Base-by-base conservation (phyloP, 768 basidiomycete species). In the Tephrocybe sp. region DNA sequence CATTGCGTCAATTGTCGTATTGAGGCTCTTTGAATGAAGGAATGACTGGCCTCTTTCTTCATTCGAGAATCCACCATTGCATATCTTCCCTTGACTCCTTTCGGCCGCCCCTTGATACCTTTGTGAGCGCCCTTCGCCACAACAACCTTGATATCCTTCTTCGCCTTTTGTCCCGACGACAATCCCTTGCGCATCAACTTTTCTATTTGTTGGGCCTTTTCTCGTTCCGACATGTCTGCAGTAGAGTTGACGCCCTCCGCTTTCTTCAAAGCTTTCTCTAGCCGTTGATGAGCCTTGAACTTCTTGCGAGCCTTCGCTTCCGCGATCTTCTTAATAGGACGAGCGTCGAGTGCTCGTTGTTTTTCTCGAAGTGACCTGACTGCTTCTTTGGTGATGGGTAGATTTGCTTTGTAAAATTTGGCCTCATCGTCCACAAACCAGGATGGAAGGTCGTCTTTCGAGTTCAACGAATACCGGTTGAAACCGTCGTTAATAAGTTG, bases 381-480 rank as follows among this genome's bases (percentile, higher is more conserved):
- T 9, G 97, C 97, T 66, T 98, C 97, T 68, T 96, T 98, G 0
- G 95, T 98, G 49, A 98, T 78, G n/a, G 97, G 97, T 40, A 98
- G 76, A 66, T 98, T 98, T 45, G 90, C 72, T 66, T 93, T 95
- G 79, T 96, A 97, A 65, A 88, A 79, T 61, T 93, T 93, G 12
- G 84, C 71, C 70, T 99, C 97, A 58, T 99, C 97, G 58, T 99
- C 97, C 28, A 98, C 75, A 78, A 99, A 98, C 97, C 97, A 99
- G 0, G 85, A 70, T 4, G 97, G 97, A 10, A 98, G 81, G 14
- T 78, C 92, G 44, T 98, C 97, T 69, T 93, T 96, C 50, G 89
- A 81, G 59, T 93, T 90, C 48, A 95, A 79, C 1, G 95, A 91
- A 68, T 94, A 89, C 10, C 93, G 89, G 69, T 88, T 93, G 77